phyloP scores from a whole-genome alignment of 2,329 filamentous ascomycete species.

The Incumbomyces delicatus region DNA sequence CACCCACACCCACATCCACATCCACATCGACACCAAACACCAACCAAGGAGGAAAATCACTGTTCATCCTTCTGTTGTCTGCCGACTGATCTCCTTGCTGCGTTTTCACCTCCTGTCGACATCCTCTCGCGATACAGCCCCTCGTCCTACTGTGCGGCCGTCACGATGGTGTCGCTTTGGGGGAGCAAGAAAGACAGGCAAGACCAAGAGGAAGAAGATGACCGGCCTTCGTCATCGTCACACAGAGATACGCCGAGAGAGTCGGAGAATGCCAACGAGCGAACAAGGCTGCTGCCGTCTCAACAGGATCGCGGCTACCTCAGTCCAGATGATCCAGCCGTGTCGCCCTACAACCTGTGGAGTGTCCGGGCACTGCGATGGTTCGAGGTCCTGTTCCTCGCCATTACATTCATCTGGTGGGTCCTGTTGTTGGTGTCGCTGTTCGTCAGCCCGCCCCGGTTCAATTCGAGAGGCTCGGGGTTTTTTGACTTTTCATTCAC shows the following conservation, averaged over 20 bases:
- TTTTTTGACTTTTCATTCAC: constrained; percentile 85
- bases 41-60: no score
- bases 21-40: no score
- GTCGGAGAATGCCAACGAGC: constrained; percentile 44
- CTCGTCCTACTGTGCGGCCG: neutral
- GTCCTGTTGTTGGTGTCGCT: constrained; percentile 74
- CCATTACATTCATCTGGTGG: constrained; percentile 85
- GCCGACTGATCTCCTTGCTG: no score
- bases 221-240: constrained; percentile 21
- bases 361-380: constrained; percentile 72
- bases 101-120: no score
- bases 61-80: no score
- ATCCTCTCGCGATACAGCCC: no score
- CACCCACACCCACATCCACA: no score
- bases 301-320: constrained; percentile 50
- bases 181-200: constrained; percentile 41
- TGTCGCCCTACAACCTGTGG: constrained; percentile 93
- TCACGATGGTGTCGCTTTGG: constrained; percentile 46
- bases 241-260: constrained; percentile 9
- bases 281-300: constrained; percentile 51
- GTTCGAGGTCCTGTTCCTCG: constrained; percentile 65
- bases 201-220: constrained; percentile 24
- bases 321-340: constrained; percentile 70
- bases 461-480: constrained; percentile 79
- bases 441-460: constrained; percentile 80